These are phyloP conservation scores for Phaeolepiota aurea DNA, from an alignment of 768 basidiomycete genomes.

Conservation along the genomic window DNA sequence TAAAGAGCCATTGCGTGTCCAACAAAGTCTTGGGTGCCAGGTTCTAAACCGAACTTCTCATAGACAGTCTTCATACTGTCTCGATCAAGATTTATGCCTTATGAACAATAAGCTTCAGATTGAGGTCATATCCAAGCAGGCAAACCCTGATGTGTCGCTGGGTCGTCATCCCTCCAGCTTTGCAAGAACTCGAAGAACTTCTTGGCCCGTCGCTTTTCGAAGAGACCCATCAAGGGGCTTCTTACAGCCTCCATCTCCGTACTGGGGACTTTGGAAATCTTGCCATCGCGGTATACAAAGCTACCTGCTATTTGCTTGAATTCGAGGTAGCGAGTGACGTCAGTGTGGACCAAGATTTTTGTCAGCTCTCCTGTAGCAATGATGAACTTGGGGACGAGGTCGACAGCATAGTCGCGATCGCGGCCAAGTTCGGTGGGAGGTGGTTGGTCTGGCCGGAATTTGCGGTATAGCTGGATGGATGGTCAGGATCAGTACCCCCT, in stretches of 20 bases:
- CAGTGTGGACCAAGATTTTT: constrained; percentile 96
- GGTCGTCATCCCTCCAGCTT: constrained; percentile 90
- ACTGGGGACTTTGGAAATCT: constrained; percentile 94
- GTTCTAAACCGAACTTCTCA: constrained; percentile 93
- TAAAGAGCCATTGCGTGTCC: constrained; percentile 99
- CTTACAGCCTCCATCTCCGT: constrained; percentile 96
- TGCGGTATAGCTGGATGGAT: constrained; percentile 78
- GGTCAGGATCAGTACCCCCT: constrained; percentile 7
- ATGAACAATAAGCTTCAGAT: constrained; percentile 2
- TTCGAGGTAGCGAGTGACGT: constrained; percentile 96
- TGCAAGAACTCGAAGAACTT: constrained; percentile 98
- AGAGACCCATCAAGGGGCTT: constrained; percentile 96
- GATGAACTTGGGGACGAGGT: constrained; percentile 99
- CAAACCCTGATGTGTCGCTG: constrained; percentile 90
- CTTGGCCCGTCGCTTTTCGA: constrained; percentile 96
- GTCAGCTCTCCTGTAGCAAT: constrained; percentile 97
- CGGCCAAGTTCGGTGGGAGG: constrained; percentile 84
- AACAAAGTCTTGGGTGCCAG: constrained; percentile 97
- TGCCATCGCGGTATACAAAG: constrained; percentile 95
- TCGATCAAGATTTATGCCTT: constrained; percentile 83
- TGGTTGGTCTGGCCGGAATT: constrained; percentile 75
- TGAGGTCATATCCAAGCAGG: neutral
- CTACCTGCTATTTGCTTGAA: constrained; percentile 99
- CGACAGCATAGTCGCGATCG: constrained; percentile 96
- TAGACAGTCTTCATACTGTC: constrained; percentile 93